Conservation (phyloP, 2,329 filamentous ascomycete genomes). For the Aspergillus ustus region DNA sequence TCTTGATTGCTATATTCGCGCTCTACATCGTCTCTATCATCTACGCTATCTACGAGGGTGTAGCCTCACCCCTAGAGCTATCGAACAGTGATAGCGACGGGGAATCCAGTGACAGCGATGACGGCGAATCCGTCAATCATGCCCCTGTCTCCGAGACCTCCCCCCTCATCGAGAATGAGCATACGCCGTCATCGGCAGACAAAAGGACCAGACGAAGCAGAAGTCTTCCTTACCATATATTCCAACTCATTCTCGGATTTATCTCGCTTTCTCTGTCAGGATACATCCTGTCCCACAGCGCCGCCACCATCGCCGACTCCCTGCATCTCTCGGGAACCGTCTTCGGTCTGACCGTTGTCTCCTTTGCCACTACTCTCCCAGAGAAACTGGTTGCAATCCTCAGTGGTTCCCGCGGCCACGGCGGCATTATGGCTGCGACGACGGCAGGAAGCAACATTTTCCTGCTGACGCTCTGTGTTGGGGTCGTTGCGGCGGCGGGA, state of each 20-base stretch:
- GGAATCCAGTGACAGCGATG: slow-evolving; percentile 42
- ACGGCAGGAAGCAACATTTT: slow-evolving; percentile 62
- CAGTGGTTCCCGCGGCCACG: slow-evolving; percentile 52
- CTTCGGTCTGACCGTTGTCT: slow-evolving; percentile 54
- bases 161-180: neutral
- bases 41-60: slow-evolving; percentile 52
- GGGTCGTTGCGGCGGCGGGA: slow-evolving; percentile 27
- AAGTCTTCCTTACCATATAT: slow-evolving; percentile 43
- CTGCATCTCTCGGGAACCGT: slow-evolving; percentile 52
- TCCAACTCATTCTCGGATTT: slow-evolving; percentile 52
- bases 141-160: neutral
- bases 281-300: slow-evolving; percentile 55
- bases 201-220: too few relatives aligned
- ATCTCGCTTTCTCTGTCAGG: slow-evolving; percentile 52
- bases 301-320: slow-evolving; percentile 45
- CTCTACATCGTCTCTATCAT: slow-evolving; percentile 52
- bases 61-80: slow-evolving; percentile 47
- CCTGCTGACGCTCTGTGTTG: slow-evolving; percentile 57
- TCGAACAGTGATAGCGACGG: slow-evolving; percentile 50
- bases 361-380: slow-evolving; percentile 59
- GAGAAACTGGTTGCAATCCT: slow-evolving; percentile 59
- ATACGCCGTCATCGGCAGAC: slow-evolving; percentile 22
- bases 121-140: slow-evolving; percentile 6
- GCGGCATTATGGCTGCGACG: slow-evolving; percentile 57
- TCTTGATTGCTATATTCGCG: slow-evolving; percentile 49